These are phyloP conservation scores for Thelonectria olida DNA, from an alignment of 2,329 filamentous ascomycete genomes.

Conservation along the genomic window DNA sequence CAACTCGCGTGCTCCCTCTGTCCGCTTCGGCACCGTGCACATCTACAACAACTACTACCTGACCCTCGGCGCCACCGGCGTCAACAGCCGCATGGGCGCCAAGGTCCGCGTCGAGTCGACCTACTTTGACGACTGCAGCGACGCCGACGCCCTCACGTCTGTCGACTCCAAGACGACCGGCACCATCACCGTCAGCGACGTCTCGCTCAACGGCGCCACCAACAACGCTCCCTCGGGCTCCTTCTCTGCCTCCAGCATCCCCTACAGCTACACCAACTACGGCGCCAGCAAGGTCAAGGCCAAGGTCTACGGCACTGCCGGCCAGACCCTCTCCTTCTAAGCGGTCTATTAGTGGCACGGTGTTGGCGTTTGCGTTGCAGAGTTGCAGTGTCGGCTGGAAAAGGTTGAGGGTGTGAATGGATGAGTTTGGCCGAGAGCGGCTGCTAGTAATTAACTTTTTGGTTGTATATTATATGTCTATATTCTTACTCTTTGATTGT, in stretches of 20 bases:
- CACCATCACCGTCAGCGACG: conserved; percentile 53
- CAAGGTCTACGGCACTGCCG: conserved; percentile 51
- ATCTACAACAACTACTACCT: conserved; percentile 64
- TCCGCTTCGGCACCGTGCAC: conserved; percentile 74
- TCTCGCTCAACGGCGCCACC: conserved; percentile 50
- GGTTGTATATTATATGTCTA: background rate
- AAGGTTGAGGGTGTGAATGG: background rate
- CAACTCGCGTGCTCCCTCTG: conserved; percentile 69
- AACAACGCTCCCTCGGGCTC: conserved; percentile 57
- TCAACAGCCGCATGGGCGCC: conserved; percentile 67
- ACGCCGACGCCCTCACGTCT: conserved; percentile 45
- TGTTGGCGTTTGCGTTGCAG: too few relatives aligned
- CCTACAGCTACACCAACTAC: conserved; percentile 57
- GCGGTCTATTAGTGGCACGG: too few relatives aligned
- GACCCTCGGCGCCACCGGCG: conserved; percentile 52
- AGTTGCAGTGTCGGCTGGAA: too few relatives aligned
- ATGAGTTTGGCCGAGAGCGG: background rate
- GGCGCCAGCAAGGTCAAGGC: conserved; percentile 57
- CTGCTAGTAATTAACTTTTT: background rate
- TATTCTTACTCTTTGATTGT: background rate
- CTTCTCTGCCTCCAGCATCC: conserved; percentile 62
- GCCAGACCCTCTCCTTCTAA: conserved; percentile 50
- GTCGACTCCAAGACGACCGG: conserved; percentile 53
- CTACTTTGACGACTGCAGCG: conserved; percentile 54
- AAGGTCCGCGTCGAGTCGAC: conserved; percentile 68